phyloP scores from a whole-genome alignment of 1,284 basidiomycete genomes.

The Papiliotrema fonsecae region DNA sequence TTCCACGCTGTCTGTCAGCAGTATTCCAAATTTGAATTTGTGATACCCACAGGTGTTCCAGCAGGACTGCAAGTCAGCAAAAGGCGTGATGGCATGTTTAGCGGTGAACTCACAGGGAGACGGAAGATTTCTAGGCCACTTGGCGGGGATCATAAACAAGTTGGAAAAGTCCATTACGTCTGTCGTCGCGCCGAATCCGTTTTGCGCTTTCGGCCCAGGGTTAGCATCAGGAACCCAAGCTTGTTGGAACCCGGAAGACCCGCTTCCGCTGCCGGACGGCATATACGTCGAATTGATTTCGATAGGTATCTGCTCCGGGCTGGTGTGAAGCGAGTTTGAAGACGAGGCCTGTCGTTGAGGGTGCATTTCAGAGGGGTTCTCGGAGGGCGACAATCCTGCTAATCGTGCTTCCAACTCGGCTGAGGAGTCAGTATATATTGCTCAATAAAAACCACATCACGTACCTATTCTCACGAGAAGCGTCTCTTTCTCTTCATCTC shows the following conservation, averaged over 20 bases:
- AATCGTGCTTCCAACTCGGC: conserved; percentile 35
- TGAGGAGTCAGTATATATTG: too few species aligned
- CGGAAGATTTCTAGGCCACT: conserved; percentile 41
- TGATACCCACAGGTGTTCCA: conserved; percentile 33
- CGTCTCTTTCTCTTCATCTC: conserved; percentile 27
- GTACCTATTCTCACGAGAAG: conserved; percentile 25
- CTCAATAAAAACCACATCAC: too few species aligned
- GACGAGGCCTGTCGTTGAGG: not conserved
- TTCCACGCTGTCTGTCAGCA: conserved; percentile 25
- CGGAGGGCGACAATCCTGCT: conserved; percentile 17
- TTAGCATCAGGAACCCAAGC: too few species aligned
- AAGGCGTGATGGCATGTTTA: not conserved
- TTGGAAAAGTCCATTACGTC: conserved; percentile 18
- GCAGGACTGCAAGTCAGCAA: conserved; percentile 23
- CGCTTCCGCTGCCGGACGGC: too few species aligned
- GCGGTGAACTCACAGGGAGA: conserved; percentile 25
- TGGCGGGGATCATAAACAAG: conserved; percentile 33
- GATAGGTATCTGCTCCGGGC: not conserved
- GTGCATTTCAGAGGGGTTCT: not conserved
- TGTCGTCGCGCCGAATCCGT: too few species aligned
- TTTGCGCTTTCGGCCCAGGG: too few species aligned
- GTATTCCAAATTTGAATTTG: not conserved
- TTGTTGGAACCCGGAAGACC: too few species aligned
- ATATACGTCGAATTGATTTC: too few species aligned
- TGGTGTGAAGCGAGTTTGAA: not conserved